Evolutionary conservation across 331 rosid genomes (phyloP), one percentile per base, ranked within the genome.

Genomic region (Malus hybrid): DNA sequence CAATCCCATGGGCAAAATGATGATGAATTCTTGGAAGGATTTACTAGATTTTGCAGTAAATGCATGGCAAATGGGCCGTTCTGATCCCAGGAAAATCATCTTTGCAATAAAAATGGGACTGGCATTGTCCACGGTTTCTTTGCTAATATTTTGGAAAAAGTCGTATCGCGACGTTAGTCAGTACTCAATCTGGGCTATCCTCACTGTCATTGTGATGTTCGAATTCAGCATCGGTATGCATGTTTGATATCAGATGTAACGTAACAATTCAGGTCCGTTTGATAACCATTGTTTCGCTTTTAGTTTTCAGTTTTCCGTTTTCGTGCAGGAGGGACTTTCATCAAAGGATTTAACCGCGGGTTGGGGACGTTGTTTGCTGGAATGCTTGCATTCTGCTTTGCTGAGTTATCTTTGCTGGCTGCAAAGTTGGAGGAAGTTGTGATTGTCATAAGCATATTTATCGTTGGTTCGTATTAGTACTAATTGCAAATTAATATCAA

Each of bases 121-220:
- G 5, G 77, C 84, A 14, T 65, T 81, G 65, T 33, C 84, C 69
- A n/a, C 67, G 1, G 80, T 71, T 59, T 81, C 80, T 10, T 69
- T 76, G 70, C 73, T 70, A 39, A 76, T 81, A 56, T 76, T 76
- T 80, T 81, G 77, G 80, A 76, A 76, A 28, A 19, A 81, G 3
- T 57, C 84, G 1, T 76, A 61, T 32, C 76, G 59, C 33, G 10
- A 81, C n/a, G 9, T 81, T 28, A 50, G 71, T 72, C 84, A 76
- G 54, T 81, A 81, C 67, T 46, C 73, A 3, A 71, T 76, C 65
- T 76, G 84, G 84, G 84, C 79, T 65, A 76, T 81, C 66, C 80
- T 81, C 77, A 81, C 84, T 12, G 84, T 81, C 32, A 76, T 71
- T 9, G 81, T 81, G 31, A 76, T 81, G 77, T 76, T 81, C 65